Evolutionary conservation across 208 protist species (phyloP), one percentile per base, ranked within the genome.

Genomic region (Acanthamoeba castellanii): DNA sequence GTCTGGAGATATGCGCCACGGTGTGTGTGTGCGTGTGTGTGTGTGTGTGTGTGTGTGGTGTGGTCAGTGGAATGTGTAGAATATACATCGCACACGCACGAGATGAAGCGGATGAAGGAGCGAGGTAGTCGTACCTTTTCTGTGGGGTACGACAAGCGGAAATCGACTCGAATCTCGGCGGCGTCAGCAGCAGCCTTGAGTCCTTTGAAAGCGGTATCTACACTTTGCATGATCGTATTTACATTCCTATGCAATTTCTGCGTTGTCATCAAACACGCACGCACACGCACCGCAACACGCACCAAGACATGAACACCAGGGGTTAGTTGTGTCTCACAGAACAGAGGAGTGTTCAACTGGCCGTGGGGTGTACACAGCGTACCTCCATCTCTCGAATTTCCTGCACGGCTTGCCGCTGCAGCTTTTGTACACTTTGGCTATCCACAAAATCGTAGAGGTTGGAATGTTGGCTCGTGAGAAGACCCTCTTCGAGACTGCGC

Each of bases 401-500:
- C 45, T 68, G 82, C 11, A 66, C 55, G n/a, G 82, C 55, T 34
- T 89, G 82, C 22, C 52, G 45, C 55, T 68, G 82, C 7, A 89
- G 82, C 82, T 42, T 55, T 34, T 89, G 45, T 61, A 89, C 82
- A 61, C 82, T 61, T 27, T 89, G 52, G 18, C 9, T 61, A 61
- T 89, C 82, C 55, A 89, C 82, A 89, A 89, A 89, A 61, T 89
- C 82, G 34, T 89, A 89, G 52, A 89, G 55, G 11, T 27, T 61
- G 30, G 9, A 14, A 37, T 89, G 82, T 37, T 89, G 82, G 30
- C 82, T 30, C 14, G 16, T 66, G 82, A 25, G 25, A 22, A 89
- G 50, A 1, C 45, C 82, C 45, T 89, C 55, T 2, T 89, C 82
- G 45, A 89, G 55, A 7, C 37, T 6, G 14, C 45, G 25, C 52